Evolutionary conservation across 75 land plant genomes (phyloP), one percentile per base, ranked within the genome.

Genomic region (Cunninghamia lanceolata): DNA sequence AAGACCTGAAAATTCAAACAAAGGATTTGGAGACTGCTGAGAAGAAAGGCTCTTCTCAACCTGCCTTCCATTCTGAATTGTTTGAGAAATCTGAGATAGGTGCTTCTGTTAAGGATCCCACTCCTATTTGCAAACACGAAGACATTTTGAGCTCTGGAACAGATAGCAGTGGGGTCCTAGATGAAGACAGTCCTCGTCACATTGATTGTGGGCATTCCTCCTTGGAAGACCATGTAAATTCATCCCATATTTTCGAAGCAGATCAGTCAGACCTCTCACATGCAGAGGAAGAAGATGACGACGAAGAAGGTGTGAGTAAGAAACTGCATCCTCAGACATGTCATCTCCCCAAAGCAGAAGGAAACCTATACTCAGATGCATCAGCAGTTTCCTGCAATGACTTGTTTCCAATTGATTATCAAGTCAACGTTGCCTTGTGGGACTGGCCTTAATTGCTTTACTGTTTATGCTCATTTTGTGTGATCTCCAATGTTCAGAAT

Each of bases 151-250:
- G 88, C 83, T 89, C 93, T 8, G 82, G 85, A 25, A 80, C 47
- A 80, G 82, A 45, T n/a, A 89, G 90, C 83, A 91, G 91, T 77
- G 89, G 77, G 75, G 87, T 86, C 46, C 82, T 88, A 10, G 91
- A 91, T 68, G 88, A 91, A 0, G 89, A 89, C 19, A 91, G 92
- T 82, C 88, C 92, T 47, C 90, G 47, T 47, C 86, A 84, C 86
- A 79, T 86, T 9, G 89, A 87, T 35, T 73, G 74, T 36, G 85
- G 89, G 25, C 78, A 76, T 75, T 71, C 82, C 1, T 82, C 86
- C 21, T 43, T 76, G 68, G 5, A 56, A 10, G 88, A 88, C 87
- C 86, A 80, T 30, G 85, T 91, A 1, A 88, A 89, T 53, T 86
- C 90, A 9, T 89, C 93, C 4, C 25, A 86, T 17, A 46, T 66